Conservation (phyloP, 177 flowering plant species). For the Vitis hybrid region DNA sequence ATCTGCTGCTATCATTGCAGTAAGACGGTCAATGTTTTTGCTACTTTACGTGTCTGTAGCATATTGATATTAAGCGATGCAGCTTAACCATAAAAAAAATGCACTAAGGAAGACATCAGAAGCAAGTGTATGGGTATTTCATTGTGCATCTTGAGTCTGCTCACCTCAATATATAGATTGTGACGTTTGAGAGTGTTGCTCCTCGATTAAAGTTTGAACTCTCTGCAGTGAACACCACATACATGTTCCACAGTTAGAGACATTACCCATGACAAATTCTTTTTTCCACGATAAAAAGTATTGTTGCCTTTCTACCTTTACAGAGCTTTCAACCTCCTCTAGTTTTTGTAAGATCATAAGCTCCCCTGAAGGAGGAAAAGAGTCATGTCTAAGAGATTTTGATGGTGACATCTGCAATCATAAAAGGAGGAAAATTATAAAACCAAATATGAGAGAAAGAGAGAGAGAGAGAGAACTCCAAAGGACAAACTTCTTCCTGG, state of each 20-base stretch:
- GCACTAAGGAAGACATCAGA: neutral
- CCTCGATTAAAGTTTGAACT: conserved; percentile 51
- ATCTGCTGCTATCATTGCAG: neutral
- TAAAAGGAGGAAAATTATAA: conserved; percentile 1
- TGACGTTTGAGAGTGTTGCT: conserved; percentile 41
- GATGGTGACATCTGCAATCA: conserved; percentile 57
- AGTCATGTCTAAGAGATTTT: conserved; percentile 36
- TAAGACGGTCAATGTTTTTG: neutral
- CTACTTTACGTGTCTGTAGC: neutral
- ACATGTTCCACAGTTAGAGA: neutral
- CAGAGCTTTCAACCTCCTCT: conserved; percentile 71
- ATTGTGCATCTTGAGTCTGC: conserved; percentile 1
- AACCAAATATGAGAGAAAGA: neutral
- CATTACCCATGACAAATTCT: too few species aligned
- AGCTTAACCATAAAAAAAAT: neutral
- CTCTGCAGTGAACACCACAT: conserved; percentile 40
- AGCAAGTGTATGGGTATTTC: neutral
- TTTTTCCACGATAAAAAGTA: neutral
- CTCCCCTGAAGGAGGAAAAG: conserved; percentile 41
- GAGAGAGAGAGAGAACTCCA: neutral
- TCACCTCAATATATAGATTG: conserved; percentile 32
- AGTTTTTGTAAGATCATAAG: conserved; percentile 53
- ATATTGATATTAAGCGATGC: neutral
- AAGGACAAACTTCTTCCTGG: neutral
- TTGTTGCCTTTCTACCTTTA: conserved; percentile 46